Evolutionary conservation across 805 yeast genomes (phyloP).

Genomic region (Candida maris): DNA sequence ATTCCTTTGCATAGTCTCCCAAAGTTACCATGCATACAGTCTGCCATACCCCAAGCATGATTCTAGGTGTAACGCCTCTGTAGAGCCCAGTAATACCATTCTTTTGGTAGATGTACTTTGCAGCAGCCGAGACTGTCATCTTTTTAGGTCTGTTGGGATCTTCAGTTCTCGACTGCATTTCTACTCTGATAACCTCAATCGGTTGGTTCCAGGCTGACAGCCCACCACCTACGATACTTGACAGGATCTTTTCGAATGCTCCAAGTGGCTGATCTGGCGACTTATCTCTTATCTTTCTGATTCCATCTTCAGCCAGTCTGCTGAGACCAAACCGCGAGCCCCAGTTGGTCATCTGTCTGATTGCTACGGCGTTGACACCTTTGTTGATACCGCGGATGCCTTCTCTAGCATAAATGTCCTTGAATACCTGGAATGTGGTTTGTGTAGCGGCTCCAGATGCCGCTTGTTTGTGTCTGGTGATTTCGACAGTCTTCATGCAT

Average conservation of each 20-base stretch:
- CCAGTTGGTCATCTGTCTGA: slow-evolving; percentile 98
- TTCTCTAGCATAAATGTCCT: slow-evolving; percentile 76
- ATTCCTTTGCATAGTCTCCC: slow-evolving; percentile 87
- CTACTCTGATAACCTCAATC: slow-evolving; percentile 94
- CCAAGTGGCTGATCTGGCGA: slow-evolving; percentile 55
- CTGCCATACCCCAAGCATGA: slow-evolving; percentile 97
- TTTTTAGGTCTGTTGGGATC: slow-evolving; percentile 97
- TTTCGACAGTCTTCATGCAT: slow-evolving; percentile 98
- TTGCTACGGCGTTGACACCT: slow-evolving; percentile 99
- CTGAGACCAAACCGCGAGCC: slow-evolving; percentile 95
- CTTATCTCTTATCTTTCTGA: slow-evolving; percentile 59
- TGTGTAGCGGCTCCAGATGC: slow-evolving; percentile 63
- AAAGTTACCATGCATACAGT: slow-evolving; percentile 97
- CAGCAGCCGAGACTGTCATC: slow-evolving; percentile 69
- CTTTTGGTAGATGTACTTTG: slow-evolving; percentile 74
- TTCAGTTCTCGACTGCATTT: slow-evolving; percentile 92
- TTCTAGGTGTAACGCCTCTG: slow-evolving; percentile 95
- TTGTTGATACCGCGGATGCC: slow-evolving; percentile 94
- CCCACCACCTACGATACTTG: slow-evolving; percentile 94
- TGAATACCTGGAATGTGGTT: slow-evolving; percentile 81
- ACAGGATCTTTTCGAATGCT: slow-evolving; percentile 76
- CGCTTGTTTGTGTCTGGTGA: slow-evolving; percentile 81
- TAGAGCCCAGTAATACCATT: slow-evolving; percentile 89
- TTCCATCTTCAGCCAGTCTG: slow-evolving; percentile 83
- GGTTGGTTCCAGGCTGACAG: slow-evolving; percentile 99